phyloP scores from a whole-genome alignment of 2,329 filamentous ascomycete genomes.

The Passalora sequoiae region DNA sequence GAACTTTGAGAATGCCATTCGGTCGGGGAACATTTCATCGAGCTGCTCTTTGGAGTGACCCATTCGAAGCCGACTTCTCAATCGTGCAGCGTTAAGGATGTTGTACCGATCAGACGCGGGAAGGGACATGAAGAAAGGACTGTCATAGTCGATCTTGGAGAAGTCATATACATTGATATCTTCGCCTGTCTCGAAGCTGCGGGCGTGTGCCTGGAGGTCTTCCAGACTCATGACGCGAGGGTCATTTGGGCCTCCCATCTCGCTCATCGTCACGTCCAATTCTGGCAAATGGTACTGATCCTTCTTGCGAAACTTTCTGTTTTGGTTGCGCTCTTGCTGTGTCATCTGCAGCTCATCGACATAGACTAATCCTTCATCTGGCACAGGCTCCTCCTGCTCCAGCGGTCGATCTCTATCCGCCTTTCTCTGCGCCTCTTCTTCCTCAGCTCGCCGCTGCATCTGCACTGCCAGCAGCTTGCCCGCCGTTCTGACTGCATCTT shows the following conservation, averaged over 20 bases:
- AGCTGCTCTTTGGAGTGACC: slow-evolving; percentile 94
- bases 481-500: slow-evolving; percentile 88
- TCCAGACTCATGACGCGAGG: slow-evolving; percentile 94
- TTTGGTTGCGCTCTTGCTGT: slow-evolving; percentile 66
- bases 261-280: slow-evolving; percentile 67
- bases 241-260: slow-evolving; percentile 86
- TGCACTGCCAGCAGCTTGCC: slow-evolving; percentile 88
- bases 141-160: slow-evolving; percentile 96
- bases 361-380: slow-evolving; percentile 76
- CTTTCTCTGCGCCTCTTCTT: slow-evolving; percentile 67
- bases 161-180: slow-evolving; percentile 88
- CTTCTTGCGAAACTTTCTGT: slow-evolving; percentile 77
- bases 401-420: slow-evolving; percentile 29
- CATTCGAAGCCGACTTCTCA: slow-evolving; percentile 87
- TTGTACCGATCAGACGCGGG: slow-evolving; percentile 91
- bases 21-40: slow-evolving; percentile 92
- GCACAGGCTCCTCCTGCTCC: slow-evolving; percentile 57
- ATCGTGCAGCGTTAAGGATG: slow-evolving; percentile 86
- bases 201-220: slow-evolving; percentile 87
- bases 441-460: slow-evolving; percentile 85
- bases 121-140: slow-evolving; percentile 87
- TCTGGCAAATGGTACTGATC: slow-evolving; percentile 95
- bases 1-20: slow-evolving; percentile 94
- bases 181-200: slow-evolving; percentile 86
- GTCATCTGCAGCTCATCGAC: slow-evolving; percentile 84